Base-by-base conservation (phyloP, 345 rosid species). In the Isatis tinctoria region DNA sequence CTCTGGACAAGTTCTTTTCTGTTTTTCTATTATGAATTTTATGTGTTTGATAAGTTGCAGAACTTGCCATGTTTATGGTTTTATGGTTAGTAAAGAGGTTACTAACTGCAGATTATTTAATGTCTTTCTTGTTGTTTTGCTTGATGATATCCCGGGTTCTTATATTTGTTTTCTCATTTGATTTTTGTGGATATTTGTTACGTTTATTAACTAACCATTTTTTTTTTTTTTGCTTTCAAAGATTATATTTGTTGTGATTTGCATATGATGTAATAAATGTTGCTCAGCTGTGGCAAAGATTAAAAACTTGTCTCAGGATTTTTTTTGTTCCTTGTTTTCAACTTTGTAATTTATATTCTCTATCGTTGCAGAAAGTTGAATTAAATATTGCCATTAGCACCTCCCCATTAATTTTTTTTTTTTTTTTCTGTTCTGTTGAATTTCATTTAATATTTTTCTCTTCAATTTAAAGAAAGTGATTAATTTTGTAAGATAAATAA, bases 21-120 rank as follows among this genome's bases (percentile, higher is more conserved):
- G n/a, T n/a, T 27, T 16, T 60, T n/a, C 26, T 37, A 6, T 52
- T 24, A 7, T 32, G 12, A 10, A 41, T 81, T 64, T 22, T 22
- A 22, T 22, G 24, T 22, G 24, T 22, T 22, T 22, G 18, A 40
- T 30, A 57, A 35, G 54, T 9, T 56, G 32, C 44, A 63, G 36
- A 44, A 62, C 49, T 43, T 35, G 60, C n/a, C 63, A 75, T 69
- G 65, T 61, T 43, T 61, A 65, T 67, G 78, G 73, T 41, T 68
- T 30, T 76, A 56, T 72, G 52, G 60, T 39, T 70, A 65, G 62
- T 56, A 60, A 64, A 37, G 76, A 44, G 65, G 65, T 70, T 76
- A 17, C 16, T 32, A 52, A 75, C 73, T 51, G 56, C 22, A 60
- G 6, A 57, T 27, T n/a, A n/a, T n/a, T n/a, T 36, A 36, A 39